phyloP scores from a whole-genome alignment of 139 green algal genomes.

The Chlorella vulgaris region DNA sequence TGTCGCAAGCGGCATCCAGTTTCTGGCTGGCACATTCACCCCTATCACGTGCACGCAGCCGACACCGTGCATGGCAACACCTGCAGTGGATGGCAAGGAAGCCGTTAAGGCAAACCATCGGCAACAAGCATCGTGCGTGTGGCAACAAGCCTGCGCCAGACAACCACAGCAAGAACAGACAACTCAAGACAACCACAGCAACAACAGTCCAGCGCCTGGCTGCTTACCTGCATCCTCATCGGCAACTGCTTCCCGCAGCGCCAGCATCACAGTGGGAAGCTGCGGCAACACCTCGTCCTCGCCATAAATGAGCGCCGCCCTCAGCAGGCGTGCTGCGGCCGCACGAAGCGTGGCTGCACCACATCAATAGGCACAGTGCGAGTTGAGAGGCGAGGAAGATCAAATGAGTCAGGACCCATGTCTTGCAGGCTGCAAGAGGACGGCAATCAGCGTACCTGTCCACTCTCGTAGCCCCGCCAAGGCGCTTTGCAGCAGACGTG shows the following conservation, averaged over 20 bases:
- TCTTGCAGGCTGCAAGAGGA: background rate
- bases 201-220: no score
- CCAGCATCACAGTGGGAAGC: constrained; percentile 52
- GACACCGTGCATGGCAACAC: constrained; percentile 51
- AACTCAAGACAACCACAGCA: background rate
- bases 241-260: constrained; percentile 50
- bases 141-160: background rate
- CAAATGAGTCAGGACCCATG: background rate
- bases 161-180: no score
- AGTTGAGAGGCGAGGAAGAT: background rate
- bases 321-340: constrained; percentile 52
- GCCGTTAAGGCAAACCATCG: no score
- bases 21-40: constrained; percentile 37
- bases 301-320: constrained; percentile 50
- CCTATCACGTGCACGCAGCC: constrained; percentile 57
- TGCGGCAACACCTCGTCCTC: constrained; percentile 46
- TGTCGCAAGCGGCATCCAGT: constrained; percentile 67
- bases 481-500: constrained; percentile 15
- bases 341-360: constrained; percentile 37
- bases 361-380: no score
- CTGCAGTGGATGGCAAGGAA: background rate
- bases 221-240: constrained; percentile 58
- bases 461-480: constrained; percentile 17
- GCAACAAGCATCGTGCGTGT: no score
- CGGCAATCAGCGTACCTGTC: background rate